Percentiles rank a stretch among this genome's conserved stretches.
phyloP scores from a whole-genome alignment of 2,329 filamentous ascomycete species.

The Fusarium fujikuroi region DNA sequence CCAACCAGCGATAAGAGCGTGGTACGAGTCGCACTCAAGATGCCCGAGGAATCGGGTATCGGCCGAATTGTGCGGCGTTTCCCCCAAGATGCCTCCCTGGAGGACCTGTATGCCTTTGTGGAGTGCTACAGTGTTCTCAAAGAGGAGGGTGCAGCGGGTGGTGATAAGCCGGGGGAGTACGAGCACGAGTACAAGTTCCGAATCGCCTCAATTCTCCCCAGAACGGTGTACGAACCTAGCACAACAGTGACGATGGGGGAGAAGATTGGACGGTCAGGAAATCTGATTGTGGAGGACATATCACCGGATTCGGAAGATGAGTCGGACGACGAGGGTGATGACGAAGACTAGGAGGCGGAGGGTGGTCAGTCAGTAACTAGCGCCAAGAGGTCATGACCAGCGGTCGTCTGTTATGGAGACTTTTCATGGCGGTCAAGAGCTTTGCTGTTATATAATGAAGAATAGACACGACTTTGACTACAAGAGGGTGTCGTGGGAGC shows the following conservation, averaged over 20 bases:
- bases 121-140: slow-evolving; percentile 82
- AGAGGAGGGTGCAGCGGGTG: slow-evolving; percentile 46
- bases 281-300: slow-evolving; percentile 83
- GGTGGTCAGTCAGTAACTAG: slow-evolving; percentile 33
- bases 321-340: slow-evolving; percentile 45
- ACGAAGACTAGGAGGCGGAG: slow-evolving; percentile 42
- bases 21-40: slow-evolving; percentile 76
- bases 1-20: slow-evolving; percentile 69
- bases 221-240: slow-evolving; percentile 80
- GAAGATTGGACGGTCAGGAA: slow-evolving; percentile 83
- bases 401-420: slow-evolving; percentile 9
- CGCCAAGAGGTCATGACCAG: slow-evolving; percentile 14
- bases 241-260: slow-evolving; percentile 73
- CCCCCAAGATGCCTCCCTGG: slow-evolving; percentile 72
- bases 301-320: slow-evolving; percentile 51
- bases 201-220: slow-evolving; percentile 86
- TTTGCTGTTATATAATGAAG: slow-evolving; percentile 1
- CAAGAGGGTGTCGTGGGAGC: not conserved
- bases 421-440: slow-evolving; percentile 29
- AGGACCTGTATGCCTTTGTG: slow-evolving; percentile 95
- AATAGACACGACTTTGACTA: not conserved
- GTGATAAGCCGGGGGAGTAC: slow-evolving; percentile 71
- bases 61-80: slow-evolving; percentile 85
- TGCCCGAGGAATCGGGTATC: slow-evolving; percentile 68
- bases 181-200: slow-evolving; percentile 86